These are phyloP conservation scores for Neurospora sp. DNA, from an alignment of 495 filamentous ascomycete genomes.

Conservation along the genomic window DNA sequence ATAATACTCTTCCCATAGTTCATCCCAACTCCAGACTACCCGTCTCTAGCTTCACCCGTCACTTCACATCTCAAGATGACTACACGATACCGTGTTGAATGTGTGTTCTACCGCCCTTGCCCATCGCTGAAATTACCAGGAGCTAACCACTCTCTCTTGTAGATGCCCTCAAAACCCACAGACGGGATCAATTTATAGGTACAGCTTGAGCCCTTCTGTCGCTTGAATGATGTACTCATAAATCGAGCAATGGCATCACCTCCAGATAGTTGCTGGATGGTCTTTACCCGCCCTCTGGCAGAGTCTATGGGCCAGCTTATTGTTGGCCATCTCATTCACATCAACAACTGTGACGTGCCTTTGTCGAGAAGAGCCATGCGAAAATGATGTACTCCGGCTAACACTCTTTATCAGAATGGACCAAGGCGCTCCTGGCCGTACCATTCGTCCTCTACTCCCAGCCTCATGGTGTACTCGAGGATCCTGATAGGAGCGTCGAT, in stretches of 20 bases:
- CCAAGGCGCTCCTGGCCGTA: constrained; percentile 81
- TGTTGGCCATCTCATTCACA: background rate
- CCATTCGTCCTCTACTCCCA: constrained; percentile 96
- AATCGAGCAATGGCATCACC: background rate
- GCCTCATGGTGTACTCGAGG: constrained; percentile 71
- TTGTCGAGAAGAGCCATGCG: background rate
- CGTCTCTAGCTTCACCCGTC: background rate
- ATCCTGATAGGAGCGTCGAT: constrained; percentile 33
- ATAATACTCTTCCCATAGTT: background rate
- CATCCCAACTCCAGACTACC: background rate
- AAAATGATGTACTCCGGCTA: background rate
- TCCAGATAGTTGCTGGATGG: background rate
- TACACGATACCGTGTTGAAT: constrained; percentile 84
- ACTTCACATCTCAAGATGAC: constrained; percentile 49
- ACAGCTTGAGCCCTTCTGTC: constrained; percentile 4
- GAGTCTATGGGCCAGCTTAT: background rate
- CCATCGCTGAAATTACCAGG: background rate
- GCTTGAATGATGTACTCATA: background rate
- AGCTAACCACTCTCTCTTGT: constrained; percentile 4
- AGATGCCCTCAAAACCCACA: constrained; percentile 87
- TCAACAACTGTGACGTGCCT: background rate
- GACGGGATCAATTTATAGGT: constrained; percentile 77
- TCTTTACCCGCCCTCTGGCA: background rate
- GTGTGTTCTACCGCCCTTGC: constrained; percentile 31
- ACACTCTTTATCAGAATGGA: constrained; percentile 38